These are phyloP conservation scores for Ceratobasidium sp. DNA, from an alignment of 1,284 basidiomycete species.

Conservation along the genomic window DNA sequence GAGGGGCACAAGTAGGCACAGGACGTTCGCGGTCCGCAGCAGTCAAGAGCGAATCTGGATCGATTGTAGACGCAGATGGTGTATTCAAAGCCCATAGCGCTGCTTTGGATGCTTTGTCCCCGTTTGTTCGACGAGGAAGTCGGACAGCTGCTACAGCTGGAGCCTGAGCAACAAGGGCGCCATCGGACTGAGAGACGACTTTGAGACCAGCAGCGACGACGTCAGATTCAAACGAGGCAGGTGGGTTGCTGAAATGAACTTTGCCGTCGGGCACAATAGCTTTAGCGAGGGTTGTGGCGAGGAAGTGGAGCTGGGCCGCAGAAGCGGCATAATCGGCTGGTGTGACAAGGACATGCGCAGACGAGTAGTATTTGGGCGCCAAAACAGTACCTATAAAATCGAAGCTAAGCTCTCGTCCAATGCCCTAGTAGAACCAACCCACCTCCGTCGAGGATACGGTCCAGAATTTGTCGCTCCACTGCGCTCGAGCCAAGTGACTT, in stretches of 20 bases:
- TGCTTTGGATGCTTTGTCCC: constrained; percentile 76
- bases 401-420: constrained; percentile 3
- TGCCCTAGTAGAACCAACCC: constrained; percentile 52
- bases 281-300: constrained; percentile 70
- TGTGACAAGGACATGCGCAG: constrained; percentile 74
- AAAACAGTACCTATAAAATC: constrained; percentile 68
- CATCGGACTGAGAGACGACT: constrained; percentile 58
- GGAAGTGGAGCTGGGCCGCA: constrained; percentile 64
- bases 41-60: constrained; percentile 63
- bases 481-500: constrained; percentile 61
- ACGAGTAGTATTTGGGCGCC: constrained; percentile 68
- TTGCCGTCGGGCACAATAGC: constrained; percentile 75
- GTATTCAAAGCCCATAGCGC: constrained; percentile 79
- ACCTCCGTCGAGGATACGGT: constrained; percentile 82
- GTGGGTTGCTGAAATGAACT: constrained; percentile 69
- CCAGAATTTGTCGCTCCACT: constrained; percentile 80
- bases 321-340: constrained; percentile 72
- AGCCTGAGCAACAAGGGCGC: constrained; percentile 56
- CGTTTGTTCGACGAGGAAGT: constrained; percentile 61
- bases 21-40: constrained; percentile 63
- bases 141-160: constrained; percentile 47
- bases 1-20: constrained; percentile 51
- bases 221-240: constrained; percentile 31
- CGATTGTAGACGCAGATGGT: constrained; percentile 56
- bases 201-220: constrained; percentile 61